These are phyloP conservation scores for Colletotrichum tropicicola DNA, from an alignment of 2,329 filamentous ascomycete species.

Conservation along the genomic window DNA sequence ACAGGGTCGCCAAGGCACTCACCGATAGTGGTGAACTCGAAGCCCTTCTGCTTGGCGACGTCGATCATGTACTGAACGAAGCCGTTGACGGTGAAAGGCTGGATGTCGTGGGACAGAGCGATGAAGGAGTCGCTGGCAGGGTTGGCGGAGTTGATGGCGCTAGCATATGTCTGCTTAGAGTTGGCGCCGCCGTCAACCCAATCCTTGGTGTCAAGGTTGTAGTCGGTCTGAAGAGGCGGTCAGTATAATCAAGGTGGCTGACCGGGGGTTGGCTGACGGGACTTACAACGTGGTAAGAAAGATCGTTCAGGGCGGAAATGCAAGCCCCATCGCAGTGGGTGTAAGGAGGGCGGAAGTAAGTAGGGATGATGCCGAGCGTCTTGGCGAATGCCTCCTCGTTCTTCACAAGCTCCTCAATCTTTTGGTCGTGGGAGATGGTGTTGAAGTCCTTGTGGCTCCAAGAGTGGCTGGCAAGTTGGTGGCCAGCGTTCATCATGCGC, in stretches of 20 bases:
- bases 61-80: slow-evolving; percentile 56
- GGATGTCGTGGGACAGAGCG: slow-evolving; percentile 52
- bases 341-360: slow-evolving; percentile 55
- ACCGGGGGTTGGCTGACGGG: too few species aligned
- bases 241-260: too few species aligned
- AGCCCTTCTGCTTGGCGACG: slow-evolving; percentile 45
- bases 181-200: slow-evolving; percentile 39
- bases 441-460: slow-evolving; percentile 56
- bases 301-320: slow-evolving; percentile 34
- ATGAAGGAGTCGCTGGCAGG: slow-evolving; percentile 36
- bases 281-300: slow-evolving; percentile 45
- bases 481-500: slow-evolving; percentile 52
- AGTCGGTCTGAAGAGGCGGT: slow-evolving; percentile 32
- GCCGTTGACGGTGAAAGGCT: slow-evolving; percentile 52
- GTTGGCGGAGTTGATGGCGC: slow-evolving; percentile 33
- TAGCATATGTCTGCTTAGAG: slow-evolving; percentile 38
- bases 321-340: slow-evolving; percentile 37
- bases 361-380: slow-evolving; percentile 53
- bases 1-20: slow-evolving; percentile 55
- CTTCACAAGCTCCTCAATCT: slow-evolving; percentile 49
- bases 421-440: slow-evolving; percentile 42
- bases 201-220: slow-evolving; percentile 43
- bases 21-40: slow-evolving; percentile 54
- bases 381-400: slow-evolving; percentile 55
- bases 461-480: slow-evolving; percentile 59